Conservation (phyloP, 345 rosid genomes). For the Eucalyptus sideroxylon region DNA sequence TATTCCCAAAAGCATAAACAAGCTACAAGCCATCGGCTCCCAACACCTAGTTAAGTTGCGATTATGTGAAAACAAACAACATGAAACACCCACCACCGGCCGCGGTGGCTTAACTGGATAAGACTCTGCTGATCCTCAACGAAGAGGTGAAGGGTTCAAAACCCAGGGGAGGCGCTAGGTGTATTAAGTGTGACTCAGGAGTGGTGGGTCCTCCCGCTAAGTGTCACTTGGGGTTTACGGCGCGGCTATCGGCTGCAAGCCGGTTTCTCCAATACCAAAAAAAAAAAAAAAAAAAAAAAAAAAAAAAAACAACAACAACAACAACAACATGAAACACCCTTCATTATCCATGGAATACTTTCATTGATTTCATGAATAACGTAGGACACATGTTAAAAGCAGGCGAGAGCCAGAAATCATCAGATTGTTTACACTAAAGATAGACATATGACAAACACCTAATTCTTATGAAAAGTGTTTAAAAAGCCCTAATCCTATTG, state of each 20-base stretch:
- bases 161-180: too few relatives aligned
- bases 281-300: too few relatives aligned
- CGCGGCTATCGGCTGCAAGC: too few relatives aligned
- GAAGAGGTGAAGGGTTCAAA: too few relatives aligned
- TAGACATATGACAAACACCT: not conserved
- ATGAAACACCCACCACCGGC: not conserved
- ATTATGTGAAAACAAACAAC: not conserved
- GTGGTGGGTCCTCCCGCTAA: too few relatives aligned
- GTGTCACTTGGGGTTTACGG: too few relatives aligned
- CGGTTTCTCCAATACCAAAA: too few relatives aligned
- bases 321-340: not conserved
- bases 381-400: not conserved
- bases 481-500: too few relatives aligned
- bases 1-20: not conserved
- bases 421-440: not conserved
- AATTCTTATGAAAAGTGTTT: not conserved
- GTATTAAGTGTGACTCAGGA: too few relatives aligned
- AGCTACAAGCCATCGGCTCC: not conserved
- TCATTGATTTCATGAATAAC: not conserved
- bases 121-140: too few relatives aligned
- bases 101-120: too few relatives aligned
- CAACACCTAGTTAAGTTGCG: not conserved
- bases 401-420: not conserved
- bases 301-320: too few relatives aligned
- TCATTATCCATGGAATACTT: not conserved